phyloP scores from a whole-genome alignment of 164 flowering plant species.

The Umbilicus rupestris region DNA sequence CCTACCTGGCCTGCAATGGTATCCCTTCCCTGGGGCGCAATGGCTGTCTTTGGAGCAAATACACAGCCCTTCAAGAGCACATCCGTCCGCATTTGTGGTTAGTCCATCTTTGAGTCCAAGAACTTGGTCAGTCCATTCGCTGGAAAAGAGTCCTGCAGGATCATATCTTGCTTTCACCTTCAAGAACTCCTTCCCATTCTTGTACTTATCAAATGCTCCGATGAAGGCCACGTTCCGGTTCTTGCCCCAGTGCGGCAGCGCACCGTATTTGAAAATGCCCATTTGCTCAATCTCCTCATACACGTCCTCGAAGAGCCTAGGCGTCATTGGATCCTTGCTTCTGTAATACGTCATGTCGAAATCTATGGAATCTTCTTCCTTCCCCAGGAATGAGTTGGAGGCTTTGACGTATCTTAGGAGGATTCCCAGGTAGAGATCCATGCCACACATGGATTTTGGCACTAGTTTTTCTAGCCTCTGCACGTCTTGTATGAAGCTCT shows the following conservation, averaged over 20 bases:
- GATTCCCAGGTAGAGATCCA: slow-evolving; percentile 61
- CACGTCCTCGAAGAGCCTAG: slow-evolving; percentile 49
- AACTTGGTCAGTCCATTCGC: slow-evolving; percentile 67
- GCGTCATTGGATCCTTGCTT: slow-evolving; percentile 39
- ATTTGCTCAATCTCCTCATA: slow-evolving; percentile 71
- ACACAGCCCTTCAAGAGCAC: slow-evolving; percentile 77
- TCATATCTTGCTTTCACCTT: slow-evolving; percentile 47
- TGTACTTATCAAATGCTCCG: slow-evolving; percentile 43
- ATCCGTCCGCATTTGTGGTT: slow-evolving; percentile 39
- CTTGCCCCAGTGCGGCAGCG: slow-evolving; percentile 76
- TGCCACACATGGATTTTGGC: slow-evolving; percentile 51
- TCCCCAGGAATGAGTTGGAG: slow-evolving; percentile 55
- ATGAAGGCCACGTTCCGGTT: slow-evolving; percentile 57
- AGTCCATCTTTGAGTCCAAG: slow-evolving; percentile 44
- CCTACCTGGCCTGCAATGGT: slow-evolving; percentile 51
- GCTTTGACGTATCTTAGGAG: slow-evolving; percentile 70
- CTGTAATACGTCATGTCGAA: slow-evolving; percentile 66
- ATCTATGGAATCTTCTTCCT: slow-evolving; percentile 58
- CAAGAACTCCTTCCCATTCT: slow-evolving; percentile 30
- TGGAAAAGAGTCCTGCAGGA: slow-evolving; percentile 59
- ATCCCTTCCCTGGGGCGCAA: slow-evolving; percentile 61
- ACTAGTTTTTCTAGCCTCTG: slow-evolving; percentile 33
- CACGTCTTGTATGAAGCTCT: slow-evolving; percentile 49
- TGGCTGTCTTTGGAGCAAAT: slow-evolving; percentile 53
- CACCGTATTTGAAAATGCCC: slow-evolving; percentile 57